A percentile compares a stretch with the other conserved stretches of the same genome.
Evolutionary conservation across 2,329 filamentous ascomycete species (phyloP).

Genomic region (Talaromyces sp.): DNA sequence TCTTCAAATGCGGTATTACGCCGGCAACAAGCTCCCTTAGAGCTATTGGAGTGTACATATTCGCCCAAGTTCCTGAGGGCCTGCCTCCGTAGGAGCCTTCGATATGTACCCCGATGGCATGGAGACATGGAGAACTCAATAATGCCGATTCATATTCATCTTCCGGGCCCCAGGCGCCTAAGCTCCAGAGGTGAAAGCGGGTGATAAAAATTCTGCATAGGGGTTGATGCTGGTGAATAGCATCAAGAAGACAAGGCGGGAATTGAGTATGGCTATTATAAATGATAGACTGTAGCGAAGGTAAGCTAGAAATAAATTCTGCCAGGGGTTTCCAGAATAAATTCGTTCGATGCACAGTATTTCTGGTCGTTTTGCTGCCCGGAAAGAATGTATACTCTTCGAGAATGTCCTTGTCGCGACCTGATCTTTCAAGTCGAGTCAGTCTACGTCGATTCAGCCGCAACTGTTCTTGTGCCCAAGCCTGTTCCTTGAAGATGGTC

Average conservation of each 20-base stretch:
- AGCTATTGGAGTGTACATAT: background rate
- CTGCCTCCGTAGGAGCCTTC: background rate
- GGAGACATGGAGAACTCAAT: background rate
- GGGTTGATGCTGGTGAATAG: background rate
- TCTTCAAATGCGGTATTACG: background rate
- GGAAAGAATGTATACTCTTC: background rate
- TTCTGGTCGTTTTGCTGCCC: background rate
- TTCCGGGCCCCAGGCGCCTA: background rate
- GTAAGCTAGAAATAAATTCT: background rate
- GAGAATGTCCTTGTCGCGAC: background rate
- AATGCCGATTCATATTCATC: background rate
- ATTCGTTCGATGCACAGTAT: background rate
- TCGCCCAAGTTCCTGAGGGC: too few species aligned
- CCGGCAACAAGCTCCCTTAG: background rate
- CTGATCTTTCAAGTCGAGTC: background rate
- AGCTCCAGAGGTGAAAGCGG: background rate
- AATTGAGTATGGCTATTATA: background rate
- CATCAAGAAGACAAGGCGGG: background rate
- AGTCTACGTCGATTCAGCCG: background rate
- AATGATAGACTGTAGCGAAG: background rate
- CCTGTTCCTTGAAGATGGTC: background rate
- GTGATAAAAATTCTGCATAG: background rate
- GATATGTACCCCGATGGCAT: background rate
- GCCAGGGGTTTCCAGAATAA: background rate
- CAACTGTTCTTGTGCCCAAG: background rate